These are phyloP conservation scores for Cardamine occulta DNA, from an alignment of 345 rosid species.

Conservation along the genomic window DNA sequence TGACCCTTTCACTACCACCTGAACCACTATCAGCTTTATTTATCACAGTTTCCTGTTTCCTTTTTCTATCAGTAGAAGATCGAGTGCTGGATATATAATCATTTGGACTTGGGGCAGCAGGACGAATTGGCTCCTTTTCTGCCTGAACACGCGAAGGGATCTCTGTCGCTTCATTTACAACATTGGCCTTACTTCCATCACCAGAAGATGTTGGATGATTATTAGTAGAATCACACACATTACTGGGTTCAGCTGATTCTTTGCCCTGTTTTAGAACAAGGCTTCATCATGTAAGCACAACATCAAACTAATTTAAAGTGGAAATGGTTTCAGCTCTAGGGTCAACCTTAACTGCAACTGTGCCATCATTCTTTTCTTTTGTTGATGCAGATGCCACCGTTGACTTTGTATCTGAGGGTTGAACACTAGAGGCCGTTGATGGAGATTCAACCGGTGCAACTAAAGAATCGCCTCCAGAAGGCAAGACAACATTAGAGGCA, in stretches of 20 bases:
- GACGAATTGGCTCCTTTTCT: slow-evolving; percentile 33
- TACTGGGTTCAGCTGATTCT: slow-evolving; percentile 38
- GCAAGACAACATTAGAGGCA: slow-evolving; percentile 42
- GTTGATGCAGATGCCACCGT: slow-evolving; percentile 42
- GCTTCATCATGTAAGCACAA: slow-evolving; percentile 31
- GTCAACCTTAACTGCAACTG: slow-evolving; percentile 47
- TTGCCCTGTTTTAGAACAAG: slow-evolving; percentile 34
- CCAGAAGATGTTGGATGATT: slow-evolving; percentile 42
- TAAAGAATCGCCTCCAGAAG: slow-evolving; percentile 55
- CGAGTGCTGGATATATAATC: slow-evolving; percentile 35
- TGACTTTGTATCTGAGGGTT: slow-evolving; percentile 45
- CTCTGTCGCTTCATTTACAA: slow-evolving; percentile 38
- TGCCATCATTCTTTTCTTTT: slow-evolving; percentile 40
- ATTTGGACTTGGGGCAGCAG: slow-evolving; percentile 38
- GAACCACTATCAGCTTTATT: slow-evolving; percentile 34
- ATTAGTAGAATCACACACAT: slow-evolving; percentile 25
- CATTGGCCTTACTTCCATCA: slow-evolving; percentile 36
- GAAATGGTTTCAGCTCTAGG: slow-evolving; percentile 1
- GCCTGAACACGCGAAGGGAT: slow-evolving; percentile 38
- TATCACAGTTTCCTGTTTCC: slow-evolving; percentile 27
- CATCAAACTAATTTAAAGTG: slow-evolving; percentile 23
- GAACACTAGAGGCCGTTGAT: slow-evolving; percentile 38
- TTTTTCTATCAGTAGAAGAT: slow-evolving; percentile 40
- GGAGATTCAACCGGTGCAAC: slow-evolving; percentile 46
- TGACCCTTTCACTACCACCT: slow-evolving; percentile 33